Evolutionary conservation across 2,329 filamentous ascomycete genomes (phyloP), one percentile per base, ranked within the genome.

Genomic region (Rutstroemia sydowiana): DNA sequence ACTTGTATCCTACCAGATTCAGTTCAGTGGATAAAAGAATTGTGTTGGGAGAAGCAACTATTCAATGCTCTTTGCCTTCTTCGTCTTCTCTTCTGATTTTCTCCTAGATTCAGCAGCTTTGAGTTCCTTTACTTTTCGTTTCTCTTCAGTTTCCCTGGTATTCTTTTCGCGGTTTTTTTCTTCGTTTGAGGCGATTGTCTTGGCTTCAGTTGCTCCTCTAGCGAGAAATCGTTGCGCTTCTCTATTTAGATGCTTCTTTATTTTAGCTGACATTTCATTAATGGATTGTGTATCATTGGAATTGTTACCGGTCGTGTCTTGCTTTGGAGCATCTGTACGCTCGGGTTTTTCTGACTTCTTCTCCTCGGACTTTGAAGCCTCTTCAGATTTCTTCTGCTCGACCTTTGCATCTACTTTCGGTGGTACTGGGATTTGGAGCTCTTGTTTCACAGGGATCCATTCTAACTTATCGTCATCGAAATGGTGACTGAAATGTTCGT

Each of bases 391-490:
- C n/a, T n/a, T n/a, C n/a, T n/a, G n/a, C n/a, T n/a, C n/a, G n/a
- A n/a, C n/a, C n/a, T n/a, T 67, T 7, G 56, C 53, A 46, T 43
- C 57, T 58, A 55, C 40, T 26, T 26, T 26, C 23, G 23, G 23
- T 43, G 39, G 43, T 46, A 48, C 34, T 26, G 51, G 26, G 44
- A 21, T 41, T 10, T 52, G 48, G 16, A 30, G 7, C 9, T 48
- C 37, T 44, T 48, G 48, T 18, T 18, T 30, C 8, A 51, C 28
- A 21, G 48, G 48, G 11, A 68, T 54, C 66, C 66, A 69, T 54
- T 68, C 63, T 62, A 69, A 67, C 47, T 65, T 63, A 9, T 64
- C 56, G 13, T 70, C 63, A 20, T 73, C 65, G 47, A 75, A 76
- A 8, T 65, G 59, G 50, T 76, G 68, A 3, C 73, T 75, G 34